These are phyloP conservation scores for Ustilago cynodontis DNA, from an alignment of 1,284 basidiomycete species.

Conservation along the genomic window DNA sequence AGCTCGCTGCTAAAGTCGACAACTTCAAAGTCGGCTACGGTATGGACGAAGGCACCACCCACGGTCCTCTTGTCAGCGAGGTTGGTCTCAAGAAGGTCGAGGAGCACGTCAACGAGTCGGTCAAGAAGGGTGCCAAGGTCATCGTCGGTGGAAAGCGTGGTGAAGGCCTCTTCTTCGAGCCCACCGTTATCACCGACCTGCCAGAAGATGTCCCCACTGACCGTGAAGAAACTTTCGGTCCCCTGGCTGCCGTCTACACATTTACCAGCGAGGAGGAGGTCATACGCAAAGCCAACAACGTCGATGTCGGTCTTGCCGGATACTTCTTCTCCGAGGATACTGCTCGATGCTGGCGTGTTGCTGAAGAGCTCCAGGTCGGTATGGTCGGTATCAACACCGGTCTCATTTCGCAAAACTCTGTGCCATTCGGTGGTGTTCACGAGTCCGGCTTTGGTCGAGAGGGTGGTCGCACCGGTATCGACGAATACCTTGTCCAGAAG, in stretches of 20 bases:
- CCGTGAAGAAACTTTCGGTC: conserved; percentile 68
- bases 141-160: conserved; percentile 84
- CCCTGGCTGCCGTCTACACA: conserved; percentile 74
- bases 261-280: conserved; percentile 96
- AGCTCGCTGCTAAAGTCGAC: conserved; percentile 84
- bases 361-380: conserved; percentile 94
- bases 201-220: conserved; percentile 74
- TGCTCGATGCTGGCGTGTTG: conserved; percentile 93
- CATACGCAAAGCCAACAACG: conserved; percentile 84
- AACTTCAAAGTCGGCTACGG: conserved; percentile 92
- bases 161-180: conserved; percentile 80
- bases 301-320: conserved; percentile 84
- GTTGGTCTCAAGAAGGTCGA: conserved; percentile 88
- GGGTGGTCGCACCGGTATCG: conserved; percentile 80
- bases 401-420: conserved; percentile 61
- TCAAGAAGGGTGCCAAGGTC: conserved; percentile 84
- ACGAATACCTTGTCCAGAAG: conserved; percentile 75
- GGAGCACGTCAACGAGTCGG: conserved; percentile 86
- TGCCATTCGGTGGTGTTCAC: conserved; percentile 89
- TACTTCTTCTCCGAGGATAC: conserved; percentile 77
- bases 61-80: conserved; percentile 92
- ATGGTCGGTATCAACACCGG: conserved; percentile 82
- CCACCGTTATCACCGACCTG: conserved; percentile 92
- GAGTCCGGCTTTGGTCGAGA: conserved; percentile 77
- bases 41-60: conserved; percentile 80